Percentiles rank a stretch among this genome's conserved stretches.
These are phyloP conservation scores for Beauveria asiatica DNA, from an alignment of 2,329 filamentous ascomycete species.

Conservation along the genomic window DNA sequence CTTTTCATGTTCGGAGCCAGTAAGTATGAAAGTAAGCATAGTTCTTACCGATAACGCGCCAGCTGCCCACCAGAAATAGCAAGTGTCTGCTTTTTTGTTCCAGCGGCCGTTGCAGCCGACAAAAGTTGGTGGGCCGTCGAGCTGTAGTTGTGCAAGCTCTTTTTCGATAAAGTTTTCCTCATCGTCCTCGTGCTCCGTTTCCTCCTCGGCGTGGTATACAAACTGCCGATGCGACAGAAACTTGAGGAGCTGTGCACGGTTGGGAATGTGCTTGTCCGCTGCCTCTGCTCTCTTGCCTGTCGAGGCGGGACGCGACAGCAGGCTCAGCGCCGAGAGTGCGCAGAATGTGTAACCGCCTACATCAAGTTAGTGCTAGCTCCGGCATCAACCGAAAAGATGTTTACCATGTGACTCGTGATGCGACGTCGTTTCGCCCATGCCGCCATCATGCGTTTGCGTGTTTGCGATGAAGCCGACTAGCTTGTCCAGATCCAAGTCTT, in stretches of 20 bases:
- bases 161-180: conserved; percentile 30
- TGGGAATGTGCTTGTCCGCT: conserved; percentile 24
- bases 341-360: conserved; percentile 89
- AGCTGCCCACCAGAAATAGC: conserved; percentile 88
- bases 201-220: conserved; percentile 40
- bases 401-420: conserved; percentile 76
- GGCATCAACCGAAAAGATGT: too few species aligned
- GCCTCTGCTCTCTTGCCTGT: conserved; percentile 10
- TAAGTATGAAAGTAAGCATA: too few species aligned
- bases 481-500: conserved; percentile 66
- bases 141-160: conserved; percentile 26
- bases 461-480: conserved; percentile 63
- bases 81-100: conserved; percentile 91
- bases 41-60: conserved; percentile 46
- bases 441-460: conserved; percentile 76
- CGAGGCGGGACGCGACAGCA: conserved; percentile 55
- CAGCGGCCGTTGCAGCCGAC: conserved; percentile 82
- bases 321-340: conserved; percentile 66
- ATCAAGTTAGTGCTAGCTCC: neutral
- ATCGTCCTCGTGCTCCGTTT: conserved; percentile 35
- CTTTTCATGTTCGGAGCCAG: too few species aligned
- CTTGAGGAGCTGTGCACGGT: conserved; percentile 25
- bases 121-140: conserved; percentile 30
- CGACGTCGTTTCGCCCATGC: conserved; percentile 62
- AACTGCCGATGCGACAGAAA: conserved; percentile 62